These are phyloP conservation scores for Ascosphaera pollenicola DNA, from an alignment of 2,329 filamentous ascomycete genomes.

Conservation along the genomic window DNA sequence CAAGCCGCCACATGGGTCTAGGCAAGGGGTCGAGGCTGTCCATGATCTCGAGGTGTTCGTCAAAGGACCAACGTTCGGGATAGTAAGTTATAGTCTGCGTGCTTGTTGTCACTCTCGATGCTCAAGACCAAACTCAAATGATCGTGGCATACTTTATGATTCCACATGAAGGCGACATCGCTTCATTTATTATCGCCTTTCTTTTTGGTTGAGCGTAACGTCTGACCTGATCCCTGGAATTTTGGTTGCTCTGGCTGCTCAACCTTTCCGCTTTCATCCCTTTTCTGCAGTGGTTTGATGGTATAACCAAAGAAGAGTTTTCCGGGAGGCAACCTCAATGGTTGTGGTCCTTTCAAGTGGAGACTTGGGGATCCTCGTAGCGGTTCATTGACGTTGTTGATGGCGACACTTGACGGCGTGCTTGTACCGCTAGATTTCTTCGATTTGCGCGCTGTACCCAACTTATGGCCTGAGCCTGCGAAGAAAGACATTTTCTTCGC, in stretches of 20 bases:
- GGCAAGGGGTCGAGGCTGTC: no score
- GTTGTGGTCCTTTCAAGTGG: slow-evolving; percentile 42
- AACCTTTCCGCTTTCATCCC: slow-evolving; percentile 42
- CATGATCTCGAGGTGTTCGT: no score
- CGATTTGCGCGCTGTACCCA: slow-evolving; percentile 28
- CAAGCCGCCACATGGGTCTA: no score
- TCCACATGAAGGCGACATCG: not conserved
- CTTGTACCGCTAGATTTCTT: slow-evolving; percentile 64
- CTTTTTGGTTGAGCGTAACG: slow-evolving; percentile 49
- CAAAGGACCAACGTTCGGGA: no score
- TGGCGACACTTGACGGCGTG: slow-evolving; percentile 43
- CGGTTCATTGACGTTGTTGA: slow-evolving; percentile 27
- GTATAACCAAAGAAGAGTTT: slow-evolving; percentile 97
- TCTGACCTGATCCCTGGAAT: slow-evolving; percentile 72
- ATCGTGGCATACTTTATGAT: not conserved
- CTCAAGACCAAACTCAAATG: slow-evolving; percentile 3
- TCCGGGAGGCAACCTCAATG: slow-evolving; percentile 61
- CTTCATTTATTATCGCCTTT: slow-evolving; percentile 23
- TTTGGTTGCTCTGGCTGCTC: slow-evolving; percentile 43
- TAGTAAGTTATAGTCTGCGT: no score
- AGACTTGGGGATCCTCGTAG: no score
- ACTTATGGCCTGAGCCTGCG: slow-evolving; percentile 52
- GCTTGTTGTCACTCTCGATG: no score
- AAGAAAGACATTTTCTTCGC: slow-evolving; percentile 56
- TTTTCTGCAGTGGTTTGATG: slow-evolving; percentile 66